Evolutionary conservation across 2,329 filamentous ascomycete species (phyloP).

Genomic region (Trichophyton simii): DNA sequence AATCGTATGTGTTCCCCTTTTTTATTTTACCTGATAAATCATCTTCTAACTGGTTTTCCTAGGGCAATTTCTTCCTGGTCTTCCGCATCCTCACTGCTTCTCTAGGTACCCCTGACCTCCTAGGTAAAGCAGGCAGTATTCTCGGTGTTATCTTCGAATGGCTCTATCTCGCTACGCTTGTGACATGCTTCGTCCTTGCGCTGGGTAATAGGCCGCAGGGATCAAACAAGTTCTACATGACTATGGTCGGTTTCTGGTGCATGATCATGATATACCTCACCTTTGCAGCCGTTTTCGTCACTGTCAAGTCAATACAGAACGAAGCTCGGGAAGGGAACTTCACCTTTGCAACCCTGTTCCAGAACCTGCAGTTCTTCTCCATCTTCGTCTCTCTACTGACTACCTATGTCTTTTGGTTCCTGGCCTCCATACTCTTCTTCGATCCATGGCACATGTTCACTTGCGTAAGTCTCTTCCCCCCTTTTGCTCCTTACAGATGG

Average conservation of each 20-base stretch:
- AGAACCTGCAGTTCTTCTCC: slow-evolving; percentile 80
- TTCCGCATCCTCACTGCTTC: slow-evolving; percentile 93
- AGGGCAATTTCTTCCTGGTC: slow-evolving; percentile 94
- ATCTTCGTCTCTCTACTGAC: slow-evolving; percentile 84
- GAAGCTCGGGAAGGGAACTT: slow-evolving; percentile 55
- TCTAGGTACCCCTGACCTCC: slow-evolving; percentile 54
- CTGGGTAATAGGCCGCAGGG: slow-evolving; percentile 91
- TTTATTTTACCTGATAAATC: not conserved
- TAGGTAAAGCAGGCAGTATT: slow-evolving; percentile 65
- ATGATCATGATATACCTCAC: slow-evolving; percentile 89
- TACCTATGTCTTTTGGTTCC: slow-evolving; percentile 84
- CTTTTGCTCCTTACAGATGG: slow-evolving; percentile 4
- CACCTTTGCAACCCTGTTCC: slow-evolving; percentile 60
- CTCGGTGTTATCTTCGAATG: slow-evolving; percentile 88
- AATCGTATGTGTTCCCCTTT: slow-evolving; percentile 44
- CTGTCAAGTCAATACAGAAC: slow-evolving; percentile 67
- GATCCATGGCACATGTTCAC: slow-evolving; percentile 99
- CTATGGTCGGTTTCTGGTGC: slow-evolving; percentile 98
- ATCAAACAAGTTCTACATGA: slow-evolving; percentile 85
- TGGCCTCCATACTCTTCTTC: slow-evolving; percentile 86
- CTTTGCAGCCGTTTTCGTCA: slow-evolving; percentile 91
- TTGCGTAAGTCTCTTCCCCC: slow-evolving; percentile 31
- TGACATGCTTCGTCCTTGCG: slow-evolving; percentile 89
- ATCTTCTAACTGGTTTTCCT: slow-evolving; percentile 7
- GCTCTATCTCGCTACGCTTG: slow-evolving; percentile 81